Conservation (phyloP, 2,329 filamentous ascomycete genomes). For the Dactylellina haptotyla region DNA sequence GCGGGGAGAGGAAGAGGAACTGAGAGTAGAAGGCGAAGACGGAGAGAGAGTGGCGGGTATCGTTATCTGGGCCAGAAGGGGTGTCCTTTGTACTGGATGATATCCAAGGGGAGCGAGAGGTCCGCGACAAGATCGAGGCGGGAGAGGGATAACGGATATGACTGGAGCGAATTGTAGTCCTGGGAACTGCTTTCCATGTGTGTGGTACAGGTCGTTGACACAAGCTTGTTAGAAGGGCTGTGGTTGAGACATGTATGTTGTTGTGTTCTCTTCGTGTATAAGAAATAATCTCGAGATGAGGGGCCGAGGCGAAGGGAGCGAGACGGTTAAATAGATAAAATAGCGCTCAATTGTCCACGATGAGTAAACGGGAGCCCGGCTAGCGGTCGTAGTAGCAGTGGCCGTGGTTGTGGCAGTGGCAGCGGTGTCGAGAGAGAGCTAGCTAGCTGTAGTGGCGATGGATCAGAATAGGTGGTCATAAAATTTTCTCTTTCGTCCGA, state of each 20-base stretch:
- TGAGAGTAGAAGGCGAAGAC: not conserved
- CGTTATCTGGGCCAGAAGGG: constrained; percentile 54
- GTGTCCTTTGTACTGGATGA: constrained; percentile 54
- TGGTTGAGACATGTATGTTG: constrained; percentile 27
- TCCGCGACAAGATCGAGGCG: constrained; percentile 46
- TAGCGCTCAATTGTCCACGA: not conserved
- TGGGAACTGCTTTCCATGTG: constrained; percentile 53
- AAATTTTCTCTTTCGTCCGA: too few species aligned
- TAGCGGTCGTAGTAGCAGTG: too few species aligned
- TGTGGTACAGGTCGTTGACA: constrained; percentile 11
- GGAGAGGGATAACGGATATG: constrained; percentile 21
- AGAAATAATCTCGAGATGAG: not conserved
- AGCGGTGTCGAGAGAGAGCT: too few species aligned
- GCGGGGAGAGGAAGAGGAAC: not conserved
- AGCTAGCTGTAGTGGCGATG: not conserved
- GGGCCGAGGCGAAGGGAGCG: not conserved
- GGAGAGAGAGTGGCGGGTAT: not conserved
- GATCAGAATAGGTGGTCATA: too few species aligned
- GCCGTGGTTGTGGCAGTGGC: too few species aligned
- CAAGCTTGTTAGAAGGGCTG: constrained; percentile 12
- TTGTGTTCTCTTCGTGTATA: not conserved
- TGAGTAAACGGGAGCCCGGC: too few species aligned
- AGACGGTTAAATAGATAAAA: constrained; percentile 11
- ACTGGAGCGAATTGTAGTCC: constrained; percentile 29
- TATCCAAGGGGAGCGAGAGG: constrained; percentile 50